Evolutionary conservation across 2,329 filamentous ascomycete species (phyloP), one percentile per base, ranked within the genome.

Genomic region (Verticillium longisporum): DNA sequence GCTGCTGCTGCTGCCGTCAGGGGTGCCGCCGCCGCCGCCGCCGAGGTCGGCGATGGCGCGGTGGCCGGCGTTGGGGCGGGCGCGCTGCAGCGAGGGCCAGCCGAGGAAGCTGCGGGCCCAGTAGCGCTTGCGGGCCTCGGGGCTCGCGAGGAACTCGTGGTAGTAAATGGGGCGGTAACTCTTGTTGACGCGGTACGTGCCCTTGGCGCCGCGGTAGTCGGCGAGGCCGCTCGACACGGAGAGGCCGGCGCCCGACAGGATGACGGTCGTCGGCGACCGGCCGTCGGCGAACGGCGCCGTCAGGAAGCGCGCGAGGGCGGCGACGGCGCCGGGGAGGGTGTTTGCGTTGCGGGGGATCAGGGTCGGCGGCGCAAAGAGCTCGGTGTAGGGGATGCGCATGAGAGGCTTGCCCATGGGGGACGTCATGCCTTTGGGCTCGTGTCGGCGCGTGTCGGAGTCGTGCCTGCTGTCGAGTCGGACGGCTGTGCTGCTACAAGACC

Each of bases 21-120:
- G n/a, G n/a, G n/a, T n/a, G n/a, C n/a, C n/a, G n/a, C n/a, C n/a
- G n/a, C n/a, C n/a, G n/a, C n/a, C 3, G 26, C 26, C 75, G 2
- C 86, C 90, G 38, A 98, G 78, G 65, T 88, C 82, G 59, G 84
- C 82, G 61, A 98, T 84, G 2, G 93, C 92, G 71, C 84, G 81
- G 76, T 99, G 95, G 1, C 87, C 88, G 3, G 79, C 77, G 70
- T 98, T 98, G 13, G 94, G 93, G 61, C 78, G 79, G n/a, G 92
- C 91, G 64, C 86, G 88, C 69, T 89, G 79, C 66, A 98, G 78
- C 55, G 86, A 92, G 4, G 91, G 88, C 93, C 93, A 98, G 41
- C 95, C 95, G 21, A 99, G 78, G 73, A 96, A 99, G 71, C 91
- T 96, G 57, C 95, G 80, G 1, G 95, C 94, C 95, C 95, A 99